Conservation (phyloP, 768 basidiomycete species). For the Suillus bovinus region DNA sequence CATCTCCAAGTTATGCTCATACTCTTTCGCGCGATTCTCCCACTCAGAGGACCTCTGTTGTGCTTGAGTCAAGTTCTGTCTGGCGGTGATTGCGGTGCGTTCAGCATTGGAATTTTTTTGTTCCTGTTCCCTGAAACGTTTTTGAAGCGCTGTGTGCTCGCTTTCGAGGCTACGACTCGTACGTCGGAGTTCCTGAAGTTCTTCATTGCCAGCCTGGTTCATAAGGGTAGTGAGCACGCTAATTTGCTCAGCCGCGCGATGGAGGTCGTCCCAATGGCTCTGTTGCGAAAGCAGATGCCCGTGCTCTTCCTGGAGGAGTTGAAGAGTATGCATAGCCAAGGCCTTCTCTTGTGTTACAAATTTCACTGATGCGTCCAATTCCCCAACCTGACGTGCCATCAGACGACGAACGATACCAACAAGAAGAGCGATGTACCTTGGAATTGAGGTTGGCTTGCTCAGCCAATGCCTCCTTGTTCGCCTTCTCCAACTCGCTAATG, state of each 20-base stretch:
- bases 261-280: conserved; percentile 78
- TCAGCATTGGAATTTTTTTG: conserved; percentile 60
- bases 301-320: conserved; percentile 57
- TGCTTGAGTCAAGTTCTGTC: conserved; percentile 66
- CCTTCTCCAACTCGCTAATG: conserved; percentile 62
- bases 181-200: conserved; percentile 68
- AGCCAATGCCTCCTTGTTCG: conserved; percentile 49
- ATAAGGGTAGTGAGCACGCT: conserved; percentile 63
- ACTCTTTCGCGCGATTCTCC: conserved; percentile 76
- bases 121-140: conserved; percentile 74
- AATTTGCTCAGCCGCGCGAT: conserved; percentile 69
- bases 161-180: conserved; percentile 57
- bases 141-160: conserved; percentile 67
- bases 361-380: conserved; percentile 57
- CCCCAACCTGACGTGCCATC: conserved; percentile 48
- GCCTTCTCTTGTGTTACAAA: conserved; percentile 68
- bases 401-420: not conserved
- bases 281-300: conserved; percentile 63
- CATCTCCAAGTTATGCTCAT: conserved; percentile 62
- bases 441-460: conserved; percentile 59
- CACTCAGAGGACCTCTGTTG: conserved; percentile 81
- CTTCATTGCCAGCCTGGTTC: conserved; percentile 66
- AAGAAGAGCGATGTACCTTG: conserved; percentile 47
- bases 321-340: conserved; percentile 48
- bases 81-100: conserved; percentile 52